Conservation (phyloP, 805 yeast species). For the Ogataea degrootiae region DNA sequence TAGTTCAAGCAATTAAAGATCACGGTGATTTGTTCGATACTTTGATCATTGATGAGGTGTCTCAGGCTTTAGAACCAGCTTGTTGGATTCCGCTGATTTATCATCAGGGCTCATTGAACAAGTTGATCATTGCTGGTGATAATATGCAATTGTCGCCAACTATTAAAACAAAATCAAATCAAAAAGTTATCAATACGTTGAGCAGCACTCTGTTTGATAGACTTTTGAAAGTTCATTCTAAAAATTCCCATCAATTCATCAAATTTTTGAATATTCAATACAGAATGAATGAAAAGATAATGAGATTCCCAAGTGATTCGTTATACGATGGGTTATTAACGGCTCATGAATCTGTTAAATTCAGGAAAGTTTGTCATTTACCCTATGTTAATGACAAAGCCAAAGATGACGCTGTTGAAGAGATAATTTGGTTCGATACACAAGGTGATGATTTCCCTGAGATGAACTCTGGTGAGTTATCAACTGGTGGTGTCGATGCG, state of each 20-base stretch:
- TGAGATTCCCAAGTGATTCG: conserved; percentile 68
- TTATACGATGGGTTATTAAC: conserved; percentile 59
- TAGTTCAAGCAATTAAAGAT: conserved; percentile 42
- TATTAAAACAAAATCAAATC: conserved; percentile 49
- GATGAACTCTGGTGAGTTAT: conserved; percentile 33
- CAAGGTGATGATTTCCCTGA: conserved; percentile 86
- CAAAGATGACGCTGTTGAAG: conserved; percentile 41
- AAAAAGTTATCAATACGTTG: conserved; percentile 39
- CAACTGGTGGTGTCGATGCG: conserved; percentile 10
- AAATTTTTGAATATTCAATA: conserved; percentile 73
- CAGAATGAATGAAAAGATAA: conserved; percentile 76
- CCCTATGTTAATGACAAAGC: conserved; percentile 33
- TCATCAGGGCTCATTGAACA: conserved; percentile 46
- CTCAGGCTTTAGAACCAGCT: conserved; percentile 91
- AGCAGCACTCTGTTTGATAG: conserved; percentile 79
- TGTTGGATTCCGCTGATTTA: conserved; percentile 90
- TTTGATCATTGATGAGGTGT: conserved; percentile 89
- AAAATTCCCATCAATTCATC: conserved; percentile 38
- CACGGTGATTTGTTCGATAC: conserved; percentile 56
- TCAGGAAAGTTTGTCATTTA: conserved; percentile 51
- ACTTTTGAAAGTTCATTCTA: conserved; percentile 44
- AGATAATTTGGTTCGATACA: conserved; percentile 84
- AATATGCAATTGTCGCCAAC: conserved; percentile 91
- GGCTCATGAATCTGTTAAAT: conserved; percentile 58
- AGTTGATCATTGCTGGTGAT: conserved; percentile 86